These are phyloP conservation scores for Pseudomonodictys pantanalensis DNA, from an alignment of 495 filamentous ascomycete species.

Conservation along the genomic window DNA sequence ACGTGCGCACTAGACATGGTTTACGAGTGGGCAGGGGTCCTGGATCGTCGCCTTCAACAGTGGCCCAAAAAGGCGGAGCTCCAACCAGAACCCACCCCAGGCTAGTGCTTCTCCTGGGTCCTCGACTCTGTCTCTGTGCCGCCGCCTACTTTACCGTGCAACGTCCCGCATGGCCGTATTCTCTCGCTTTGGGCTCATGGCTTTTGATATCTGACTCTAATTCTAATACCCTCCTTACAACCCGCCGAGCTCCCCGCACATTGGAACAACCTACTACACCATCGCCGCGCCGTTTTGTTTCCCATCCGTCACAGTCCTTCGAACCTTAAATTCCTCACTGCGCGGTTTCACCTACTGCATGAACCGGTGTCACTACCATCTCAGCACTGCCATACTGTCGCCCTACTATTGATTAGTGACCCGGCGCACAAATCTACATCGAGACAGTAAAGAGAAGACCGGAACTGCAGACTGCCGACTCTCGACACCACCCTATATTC, in stretches of 20 bases:
- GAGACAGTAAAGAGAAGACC: neutral
- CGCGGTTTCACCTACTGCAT: constrained; percentile 16
- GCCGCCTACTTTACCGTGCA: constrained; percentile 20
- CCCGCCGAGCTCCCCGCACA: neutral
- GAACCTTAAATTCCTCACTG: neutral
- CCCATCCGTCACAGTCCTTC: neutral
- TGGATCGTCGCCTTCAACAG: constrained; percentile 21
- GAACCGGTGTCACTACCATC: constrained; percentile 13
- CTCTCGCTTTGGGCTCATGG: constrained; percentile 5
- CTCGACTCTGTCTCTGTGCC: constrained; percentile 9
- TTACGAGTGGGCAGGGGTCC: constrained; percentile 17
- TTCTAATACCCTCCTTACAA: neutral
- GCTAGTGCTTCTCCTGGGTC: neutral
- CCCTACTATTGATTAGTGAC: neutral
- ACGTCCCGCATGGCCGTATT: constrained; percentile 17
- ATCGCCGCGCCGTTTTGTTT: constrained; percentile 6
- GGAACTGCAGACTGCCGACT: neutral
- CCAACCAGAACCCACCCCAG: constrained; percentile 19
- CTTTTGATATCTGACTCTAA: constrained; percentile 19
- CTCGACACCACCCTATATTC: neutral
- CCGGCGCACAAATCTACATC: neutral
- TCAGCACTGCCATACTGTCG: neutral
- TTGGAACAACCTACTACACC: neutral
- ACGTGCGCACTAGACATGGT: neutral
- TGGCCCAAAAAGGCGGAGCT: constrained; percentile 8